These are phyloP conservation scores for Phoma sp. DNA, from an alignment of 2,329 filamentous ascomycete genomes.

Conservation along the genomic window DNA sequence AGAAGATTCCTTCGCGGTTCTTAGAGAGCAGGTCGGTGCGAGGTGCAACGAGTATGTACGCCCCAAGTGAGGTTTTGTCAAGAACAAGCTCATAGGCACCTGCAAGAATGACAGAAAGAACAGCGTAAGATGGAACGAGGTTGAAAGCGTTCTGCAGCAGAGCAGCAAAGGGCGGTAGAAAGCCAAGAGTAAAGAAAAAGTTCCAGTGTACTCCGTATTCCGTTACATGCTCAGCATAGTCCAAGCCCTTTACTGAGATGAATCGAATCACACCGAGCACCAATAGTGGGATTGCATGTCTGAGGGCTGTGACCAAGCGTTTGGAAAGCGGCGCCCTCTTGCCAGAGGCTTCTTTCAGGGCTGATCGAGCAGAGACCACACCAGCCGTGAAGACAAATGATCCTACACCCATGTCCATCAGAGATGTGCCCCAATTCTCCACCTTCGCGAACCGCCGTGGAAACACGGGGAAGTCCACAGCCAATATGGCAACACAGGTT, in stretches of 20 bases:
- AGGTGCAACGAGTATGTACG: slow-evolving; percentile 81
- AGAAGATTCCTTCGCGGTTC: slow-evolving; percentile 96
- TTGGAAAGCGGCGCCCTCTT: slow-evolving; percentile 56
- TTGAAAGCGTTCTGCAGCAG: slow-evolving; percentile 75
- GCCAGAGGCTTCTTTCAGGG: slow-evolving; percentile 71
- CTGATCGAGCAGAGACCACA: slow-evolving; percentile 82
- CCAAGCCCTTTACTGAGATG: slow-evolving; percentile 87
- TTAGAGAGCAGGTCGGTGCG: slow-evolving; percentile 80
- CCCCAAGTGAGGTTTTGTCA: slow-evolving; percentile 75
- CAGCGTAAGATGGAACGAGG: slow-evolving; percentile 76
- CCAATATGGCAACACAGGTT: slow-evolving; percentile 91
- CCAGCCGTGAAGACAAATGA: slow-evolving; percentile 97
- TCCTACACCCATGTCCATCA: slow-evolving; percentile 97
- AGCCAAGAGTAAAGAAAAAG: slow-evolving; percentile 95
- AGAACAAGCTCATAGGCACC: slow-evolving; percentile 76
- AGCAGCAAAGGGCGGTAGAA: slow-evolving; percentile 88
- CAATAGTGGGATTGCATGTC: slow-evolving; percentile 83
- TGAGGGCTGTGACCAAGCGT: slow-evolving; percentile 70
- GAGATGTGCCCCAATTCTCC: slow-evolving; percentile 98
- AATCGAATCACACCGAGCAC: slow-evolving; percentile 80
- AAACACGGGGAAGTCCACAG: slow-evolving; percentile 93
- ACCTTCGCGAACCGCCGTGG: slow-evolving; percentile 96
- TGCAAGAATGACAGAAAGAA: slow-evolving; percentile 72
- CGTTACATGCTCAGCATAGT: slow-evolving; percentile 96
- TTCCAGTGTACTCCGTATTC: slow-evolving; percentile 99